Evolutionary conservation across 495 filamentous ascomycete species (phyloP).

Genomic region (Xylaria nigripes): DNA sequence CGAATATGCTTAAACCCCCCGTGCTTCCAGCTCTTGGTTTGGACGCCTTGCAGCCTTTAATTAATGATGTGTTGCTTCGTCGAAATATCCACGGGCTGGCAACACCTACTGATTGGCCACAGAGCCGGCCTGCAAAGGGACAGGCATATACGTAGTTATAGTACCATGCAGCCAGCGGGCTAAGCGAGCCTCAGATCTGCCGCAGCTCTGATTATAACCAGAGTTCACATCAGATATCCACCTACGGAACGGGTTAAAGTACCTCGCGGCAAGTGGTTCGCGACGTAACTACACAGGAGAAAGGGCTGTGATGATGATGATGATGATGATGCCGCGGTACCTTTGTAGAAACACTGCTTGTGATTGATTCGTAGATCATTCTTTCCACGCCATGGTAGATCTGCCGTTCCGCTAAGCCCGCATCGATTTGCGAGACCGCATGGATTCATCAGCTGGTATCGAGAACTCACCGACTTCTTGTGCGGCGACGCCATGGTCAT

Average conservation of each 20-base stretch:
- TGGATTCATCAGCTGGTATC: background rate
- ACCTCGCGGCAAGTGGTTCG: background rate
- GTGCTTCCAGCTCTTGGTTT: background rate
- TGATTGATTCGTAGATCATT: background rate
- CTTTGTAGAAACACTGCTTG: no score
- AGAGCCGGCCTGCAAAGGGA: background rate
- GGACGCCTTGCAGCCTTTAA: background rate
- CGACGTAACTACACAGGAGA: background rate
- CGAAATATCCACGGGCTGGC: background rate
- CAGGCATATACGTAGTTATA: background rate
- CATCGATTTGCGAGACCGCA: background rate
- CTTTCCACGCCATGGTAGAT: no score
- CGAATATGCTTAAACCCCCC: background rate
- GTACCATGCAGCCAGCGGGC: background rate
- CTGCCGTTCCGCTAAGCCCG: background rate
- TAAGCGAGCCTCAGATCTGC: background rate
- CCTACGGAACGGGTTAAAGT: background rate
- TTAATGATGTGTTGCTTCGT: background rate
- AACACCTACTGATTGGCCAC: background rate
- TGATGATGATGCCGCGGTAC: no score
- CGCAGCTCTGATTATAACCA: background rate
- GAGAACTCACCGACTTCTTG: background rate
- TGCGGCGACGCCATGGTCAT: background rate
- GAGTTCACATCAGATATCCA: background rate
- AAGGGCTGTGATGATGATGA: no score